Percentiles rank a stretch among this genome's conserved stretches.
These are phyloP conservation scores for Euphorbia pulcherrima DNA, from an alignment of 345 rosid species.

Conservation along the genomic window DNA sequence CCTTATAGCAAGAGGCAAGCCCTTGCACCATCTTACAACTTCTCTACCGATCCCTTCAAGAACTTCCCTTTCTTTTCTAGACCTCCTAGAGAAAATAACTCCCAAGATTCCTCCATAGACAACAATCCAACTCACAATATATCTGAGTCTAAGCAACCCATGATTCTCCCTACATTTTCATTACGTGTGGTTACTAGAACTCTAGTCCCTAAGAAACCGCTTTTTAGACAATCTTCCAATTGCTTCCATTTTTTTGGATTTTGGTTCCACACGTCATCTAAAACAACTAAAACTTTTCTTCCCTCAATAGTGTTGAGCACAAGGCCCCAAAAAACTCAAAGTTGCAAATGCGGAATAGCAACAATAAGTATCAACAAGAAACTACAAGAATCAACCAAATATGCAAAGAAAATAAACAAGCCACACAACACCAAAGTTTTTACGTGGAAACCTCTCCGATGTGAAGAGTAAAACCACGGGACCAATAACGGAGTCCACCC, in stretches of 20 bases:
- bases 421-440: no score
- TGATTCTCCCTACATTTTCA: background rate
- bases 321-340: no score
- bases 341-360: no score
- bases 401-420: no score
- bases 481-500: no score
- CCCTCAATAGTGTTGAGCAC: no score
- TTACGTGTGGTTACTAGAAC: constrained; percentile 5
- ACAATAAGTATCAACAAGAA: no score
- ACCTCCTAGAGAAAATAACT: background rate
- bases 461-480: no score
- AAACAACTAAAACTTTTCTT: background rate
- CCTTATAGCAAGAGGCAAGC: constrained; percentile 10
- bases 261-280: constrained; percentile 13
- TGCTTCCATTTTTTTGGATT: background rate
- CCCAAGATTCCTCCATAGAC: background rate
- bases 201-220: background rate
- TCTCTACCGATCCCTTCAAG: background rate
- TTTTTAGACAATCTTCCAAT: background rate
- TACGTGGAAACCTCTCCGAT: no score
- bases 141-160: background rate
- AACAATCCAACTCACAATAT: background rate
- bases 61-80: accelerated
- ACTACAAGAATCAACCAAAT: no score
- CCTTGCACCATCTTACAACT: background rate